Base-by-base conservation (phyloP, 768 basidiomycete genomes). In the Termitomyces titanicus region DNA sequence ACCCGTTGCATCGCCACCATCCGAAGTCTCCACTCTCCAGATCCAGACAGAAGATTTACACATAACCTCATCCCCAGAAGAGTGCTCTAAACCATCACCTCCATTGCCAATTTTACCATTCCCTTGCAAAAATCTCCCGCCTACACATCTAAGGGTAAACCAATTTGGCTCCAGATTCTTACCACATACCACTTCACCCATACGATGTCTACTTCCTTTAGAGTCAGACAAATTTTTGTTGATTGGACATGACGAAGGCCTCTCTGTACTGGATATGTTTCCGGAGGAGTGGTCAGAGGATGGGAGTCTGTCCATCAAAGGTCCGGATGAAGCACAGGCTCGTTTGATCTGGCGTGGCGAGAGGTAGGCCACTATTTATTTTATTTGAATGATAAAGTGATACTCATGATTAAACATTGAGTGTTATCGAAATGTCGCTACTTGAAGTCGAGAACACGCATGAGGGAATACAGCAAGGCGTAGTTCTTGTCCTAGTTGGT, bases 151-250 rank as follows among this genome's bases (percentile, higher is more conserved):
- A 20, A 79, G 79, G 58, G 68, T 93, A 47, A 85, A 86, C 62
- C 81, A 89, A 39, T 92, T 94, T 65, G 92, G 92, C 20, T 93
- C 91, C 18, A 81, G 91, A 15, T 94, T 94, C 66, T 74, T 94
- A 33, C 91, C 92, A 11, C 92, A 94, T 63, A 73, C 90, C 15
- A 87, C 81, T 2, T 77, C 81, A 0, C 89, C 80, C 31, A 93
- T 94, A 56, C 82, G 84, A 53, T 87, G 88, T 68, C 67, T 92
- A 11, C 76, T 94, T 31, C 89, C 92, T 8, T 64, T 94, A 20
- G 72, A 82, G 37, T 79, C 79, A 18, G 82, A 88, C 58, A 76
- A 78, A 49, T 67, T 89, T 37, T 53, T 94, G n/a, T 79, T 94
- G 12, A 80, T 94, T 25, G 92, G 92, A 3, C 87, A 89, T 54